Conservation (phyloP, 352 stramenopile genomes). For the Elongisporangium anandrum region DNA sequence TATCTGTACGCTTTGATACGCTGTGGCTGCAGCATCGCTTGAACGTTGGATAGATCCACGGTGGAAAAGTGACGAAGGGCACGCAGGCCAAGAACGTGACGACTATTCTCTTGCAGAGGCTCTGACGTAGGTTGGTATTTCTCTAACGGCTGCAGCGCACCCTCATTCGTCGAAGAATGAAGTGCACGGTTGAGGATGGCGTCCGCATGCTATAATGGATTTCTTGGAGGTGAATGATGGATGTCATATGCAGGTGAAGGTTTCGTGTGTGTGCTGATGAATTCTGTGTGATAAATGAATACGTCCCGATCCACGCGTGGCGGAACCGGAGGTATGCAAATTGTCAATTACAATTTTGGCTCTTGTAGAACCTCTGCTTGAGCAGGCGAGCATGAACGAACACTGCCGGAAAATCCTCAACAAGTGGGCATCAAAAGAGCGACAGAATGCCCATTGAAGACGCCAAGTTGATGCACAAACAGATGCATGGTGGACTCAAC, state of each 20-base stretch:
- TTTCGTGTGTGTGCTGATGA: not conserved
- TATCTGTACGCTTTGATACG: conserved; percentile 2
- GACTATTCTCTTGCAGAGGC: too few relatives aligned
- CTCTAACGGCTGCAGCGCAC: too few relatives aligned
- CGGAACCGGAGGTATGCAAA: not conserved
- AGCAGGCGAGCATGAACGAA: conserved; percentile 46
- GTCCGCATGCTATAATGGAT: conserved; percentile 45
- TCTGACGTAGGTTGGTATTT: too few relatives aligned
- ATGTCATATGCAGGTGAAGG: not conserved
- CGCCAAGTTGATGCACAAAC: conserved; percentile 16
- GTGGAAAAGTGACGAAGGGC: conserved; percentile 18
- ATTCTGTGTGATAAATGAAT: conserved; percentile 2
- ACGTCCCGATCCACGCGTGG: conserved; percentile 9
- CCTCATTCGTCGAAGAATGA: conserved; percentile 6
- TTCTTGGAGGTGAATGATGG: conserved; percentile 21
- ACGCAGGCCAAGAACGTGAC: not conserved
- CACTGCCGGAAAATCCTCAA: conserved; percentile 42
- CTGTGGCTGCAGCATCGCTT: not conserved
- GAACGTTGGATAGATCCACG: conserved; percentile 13
- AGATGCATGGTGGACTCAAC: too few relatives aligned
- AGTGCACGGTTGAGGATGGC: conserved; percentile 39
- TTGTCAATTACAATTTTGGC: too few relatives aligned
- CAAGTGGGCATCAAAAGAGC: conserved; percentile 29
- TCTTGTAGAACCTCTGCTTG: too few relatives aligned
- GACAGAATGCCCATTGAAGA: conserved; percentile 19